Evolutionary conservation across 1,139 yeast genomes (phyloP).

Genomic region (Lodderomyces beijingensis): DNA sequence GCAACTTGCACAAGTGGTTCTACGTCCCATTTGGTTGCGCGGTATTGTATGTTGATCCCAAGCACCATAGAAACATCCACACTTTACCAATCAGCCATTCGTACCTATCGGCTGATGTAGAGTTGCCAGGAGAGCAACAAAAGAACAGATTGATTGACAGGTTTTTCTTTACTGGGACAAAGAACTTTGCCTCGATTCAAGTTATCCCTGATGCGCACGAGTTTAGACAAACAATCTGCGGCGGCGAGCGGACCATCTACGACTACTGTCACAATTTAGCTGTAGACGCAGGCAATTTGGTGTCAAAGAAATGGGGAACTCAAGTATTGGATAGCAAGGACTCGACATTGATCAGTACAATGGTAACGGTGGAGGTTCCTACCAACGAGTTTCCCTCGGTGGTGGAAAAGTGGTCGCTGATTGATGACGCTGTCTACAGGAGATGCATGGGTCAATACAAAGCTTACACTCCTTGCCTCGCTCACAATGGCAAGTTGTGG

Average conservation of each 20-base stretch:
- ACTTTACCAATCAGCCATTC: conserved; percentile 56
- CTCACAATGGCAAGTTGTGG: conserved; percentile 39
- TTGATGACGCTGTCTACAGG: conserved; percentile 9
- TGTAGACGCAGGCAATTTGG: conserved; percentile 31
- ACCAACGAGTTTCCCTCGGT: conserved; percentile 11
- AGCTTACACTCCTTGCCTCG: conserved; percentile 44
- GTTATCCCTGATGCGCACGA: conserved; percentile 37
- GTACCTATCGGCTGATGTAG: conserved; percentile 22
- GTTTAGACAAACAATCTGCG: conserved; percentile 52
- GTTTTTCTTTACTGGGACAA: conserved; percentile 37
- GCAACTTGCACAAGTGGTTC: conserved; percentile 72
- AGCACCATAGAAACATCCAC: conserved; percentile 48
- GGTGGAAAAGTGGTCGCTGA: conserved; percentile 9
- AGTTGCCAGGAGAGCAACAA: conserved; percentile 19
- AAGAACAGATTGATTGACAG: conserved; percentile 32
- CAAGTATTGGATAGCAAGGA: conserved; percentile 26
- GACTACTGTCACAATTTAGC: conserved; percentile 47
- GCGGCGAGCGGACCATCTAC: conserved; percentile 55
- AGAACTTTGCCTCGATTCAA: conserved; percentile 23
- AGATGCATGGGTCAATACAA: conserved; percentile 17
- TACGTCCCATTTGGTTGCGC: conserved; percentile 59
- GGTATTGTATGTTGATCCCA: conserved; percentile 52
- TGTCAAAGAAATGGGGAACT: conserved; percentile 36
- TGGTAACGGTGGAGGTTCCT: conserved; percentile 37
- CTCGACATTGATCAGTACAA: conserved; percentile 28